A percentile compares a stretch with the other conserved stretches of the same genome.
phyloP scores from a whole-genome alignment of 352 stramenopile genomes.

The Phytophthora sojae region DNA sequence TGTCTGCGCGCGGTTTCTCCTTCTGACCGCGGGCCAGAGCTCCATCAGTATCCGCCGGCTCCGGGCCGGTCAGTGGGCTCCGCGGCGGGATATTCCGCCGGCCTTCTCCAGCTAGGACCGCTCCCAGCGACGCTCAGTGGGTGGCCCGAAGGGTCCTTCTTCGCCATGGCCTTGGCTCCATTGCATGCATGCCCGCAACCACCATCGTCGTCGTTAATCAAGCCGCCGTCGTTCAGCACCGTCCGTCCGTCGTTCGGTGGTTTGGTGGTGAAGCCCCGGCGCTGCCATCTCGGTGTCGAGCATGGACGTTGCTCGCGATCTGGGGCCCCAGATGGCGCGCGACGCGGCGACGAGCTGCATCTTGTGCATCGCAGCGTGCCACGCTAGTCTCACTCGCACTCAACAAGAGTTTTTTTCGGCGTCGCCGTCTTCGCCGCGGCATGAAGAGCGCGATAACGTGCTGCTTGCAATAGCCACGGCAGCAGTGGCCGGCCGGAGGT shows the following conservation, averaged over 20 bases:
- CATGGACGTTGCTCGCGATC: not conserved
- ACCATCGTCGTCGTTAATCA: conserved; percentile 1
- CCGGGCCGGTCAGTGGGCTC: not conserved
- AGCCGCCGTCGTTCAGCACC: not conserved
- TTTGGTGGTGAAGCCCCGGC: not conserved
- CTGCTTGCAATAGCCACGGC: not conserved
- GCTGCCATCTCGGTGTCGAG: conserved; percentile 5
- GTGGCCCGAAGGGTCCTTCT: not conserved
- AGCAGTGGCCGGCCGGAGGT: not conserved
- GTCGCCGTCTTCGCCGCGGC: conserved; percentile 3
- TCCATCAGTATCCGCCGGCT: conserved; percentile 10
- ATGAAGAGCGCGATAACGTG: not conserved
- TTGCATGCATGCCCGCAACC: not conserved
- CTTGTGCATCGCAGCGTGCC: conserved; percentile 24
- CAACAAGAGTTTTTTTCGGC: conserved; percentile 25
- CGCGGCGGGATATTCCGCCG: not conserved
- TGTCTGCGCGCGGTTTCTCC: conserved; percentile 2
- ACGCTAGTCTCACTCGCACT: conserved; percentile 3
- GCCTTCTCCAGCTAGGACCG: conserved; percentile 3
- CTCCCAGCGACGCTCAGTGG: not conserved
- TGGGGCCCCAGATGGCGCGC: conserved; percentile 12
- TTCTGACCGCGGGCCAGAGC: conserved; percentile 11
- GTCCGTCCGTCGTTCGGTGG: not conserved
- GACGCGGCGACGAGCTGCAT: conserved; percentile 27
- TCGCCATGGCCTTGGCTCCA: not conserved